phyloP scores from a whole-genome alignment of 2,329 filamentous ascomycete genomes.

The Rachicladosporium sp. region DNA sequence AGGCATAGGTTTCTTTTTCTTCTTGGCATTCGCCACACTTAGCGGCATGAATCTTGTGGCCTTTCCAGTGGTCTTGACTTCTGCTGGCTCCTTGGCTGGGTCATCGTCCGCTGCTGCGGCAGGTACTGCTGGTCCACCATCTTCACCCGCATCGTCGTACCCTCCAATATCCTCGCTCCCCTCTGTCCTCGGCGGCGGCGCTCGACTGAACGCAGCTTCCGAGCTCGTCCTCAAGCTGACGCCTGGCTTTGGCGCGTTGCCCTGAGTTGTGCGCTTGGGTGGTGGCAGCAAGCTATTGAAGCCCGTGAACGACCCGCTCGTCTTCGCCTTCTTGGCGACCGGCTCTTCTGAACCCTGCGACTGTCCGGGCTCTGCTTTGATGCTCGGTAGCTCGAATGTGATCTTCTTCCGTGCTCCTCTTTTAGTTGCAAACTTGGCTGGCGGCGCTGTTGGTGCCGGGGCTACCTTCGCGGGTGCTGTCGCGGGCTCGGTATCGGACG shows the following conservation, averaged over 20 bases:
- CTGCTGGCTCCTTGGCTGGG: slow-evolving; percentile 27
- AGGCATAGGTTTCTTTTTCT: slow-evolving; percentile 48
- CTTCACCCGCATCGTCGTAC: slow-evolving; percentile 1
- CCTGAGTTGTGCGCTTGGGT: slow-evolving; percentile 49
- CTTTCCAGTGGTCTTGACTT: slow-evolving; percentile 61
- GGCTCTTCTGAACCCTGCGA: slow-evolving; percentile 34
- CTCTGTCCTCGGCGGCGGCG: slow-evolving; percentile 35
- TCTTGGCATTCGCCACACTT: slow-evolving; percentile 64
- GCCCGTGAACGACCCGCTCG: slow-evolving; percentile 56
- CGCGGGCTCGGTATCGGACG: slow-evolving; percentile 41
- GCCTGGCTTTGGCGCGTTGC: slow-evolving; percentile 36
- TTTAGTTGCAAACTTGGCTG: slow-evolving; percentile 37
- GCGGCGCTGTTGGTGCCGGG: slow-evolving; percentile 15
- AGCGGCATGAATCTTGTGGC: slow-evolving; percentile 81
- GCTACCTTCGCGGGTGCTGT: slow-evolving; percentile 17
- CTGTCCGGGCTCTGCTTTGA: slow-evolving; percentile 29
- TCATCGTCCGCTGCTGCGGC: not conserved
- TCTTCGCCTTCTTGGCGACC: slow-evolving; percentile 59
- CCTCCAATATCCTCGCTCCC: slow-evolving; percentile 14
- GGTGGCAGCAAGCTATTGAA: slow-evolving; percentile 81
- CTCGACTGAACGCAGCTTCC: slow-evolving; percentile 66
- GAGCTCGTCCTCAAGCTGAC: slow-evolving; percentile 73
- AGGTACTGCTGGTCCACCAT: not conserved
- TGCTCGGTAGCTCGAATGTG: slow-evolving; percentile 59
- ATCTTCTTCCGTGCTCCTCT: slow-evolving; percentile 72